A percentile compares a stretch with the other conserved stretches of the same genome.
Evolutionary conservation across 1,139 yeast species (phyloP).

Genomic region (Candida sanyaensis): DNA sequence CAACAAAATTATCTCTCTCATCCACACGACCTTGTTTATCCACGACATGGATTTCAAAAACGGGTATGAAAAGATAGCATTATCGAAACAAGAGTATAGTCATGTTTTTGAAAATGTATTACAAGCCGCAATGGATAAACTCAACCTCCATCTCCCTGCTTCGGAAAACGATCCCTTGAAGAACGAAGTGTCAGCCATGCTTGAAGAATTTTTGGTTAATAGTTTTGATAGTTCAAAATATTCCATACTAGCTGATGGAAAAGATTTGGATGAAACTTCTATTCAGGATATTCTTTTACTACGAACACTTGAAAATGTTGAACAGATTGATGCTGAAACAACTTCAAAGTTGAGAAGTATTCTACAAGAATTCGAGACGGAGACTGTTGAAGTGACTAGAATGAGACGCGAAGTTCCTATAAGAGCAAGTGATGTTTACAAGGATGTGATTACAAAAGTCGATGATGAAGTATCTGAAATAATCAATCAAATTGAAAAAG

Average conservation of each 20-base stretch:
- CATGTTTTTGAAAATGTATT: constrained; percentile 47
- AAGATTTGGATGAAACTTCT: constrained; percentile 17
- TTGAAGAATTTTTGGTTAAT: constrained; percentile 47
- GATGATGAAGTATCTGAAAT: constrained; percentile 33
- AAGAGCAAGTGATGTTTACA: constrained; percentile 28
- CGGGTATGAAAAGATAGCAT: constrained; percentile 42
- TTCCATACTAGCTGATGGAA: constrained; percentile 53
- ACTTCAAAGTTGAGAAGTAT: constrained; percentile 55
- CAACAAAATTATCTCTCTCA: too few species aligned
- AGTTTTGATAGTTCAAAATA: constrained; percentile 54
- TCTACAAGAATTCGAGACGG: constrained; percentile 57
- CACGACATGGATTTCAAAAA: constrained; percentile 6
- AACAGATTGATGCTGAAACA: constrained; percentile 62
- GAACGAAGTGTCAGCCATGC: constrained; percentile 40
- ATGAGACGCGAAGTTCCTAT: constrained; percentile 56
- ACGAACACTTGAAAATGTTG: constrained; percentile 45
- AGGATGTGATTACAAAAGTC: constrained; percentile 26
- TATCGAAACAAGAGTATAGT: constrained; percentile 52
- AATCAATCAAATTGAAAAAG: constrained; percentile 14
- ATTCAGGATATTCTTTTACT: constrained; percentile 31
- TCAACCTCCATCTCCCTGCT: constrained; percentile 49
- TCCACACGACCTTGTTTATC: too few species aligned
- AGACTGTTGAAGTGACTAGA: constrained; percentile 53
- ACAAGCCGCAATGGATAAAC: constrained; percentile 38
- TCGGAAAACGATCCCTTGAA: constrained; percentile 48